A percentile compares a stretch with the other conserved stretches of the same genome.
phyloP scores from a whole-genome alignment of 495 filamentous ascomycete genomes.

The Penicillium cinerascens region DNA sequence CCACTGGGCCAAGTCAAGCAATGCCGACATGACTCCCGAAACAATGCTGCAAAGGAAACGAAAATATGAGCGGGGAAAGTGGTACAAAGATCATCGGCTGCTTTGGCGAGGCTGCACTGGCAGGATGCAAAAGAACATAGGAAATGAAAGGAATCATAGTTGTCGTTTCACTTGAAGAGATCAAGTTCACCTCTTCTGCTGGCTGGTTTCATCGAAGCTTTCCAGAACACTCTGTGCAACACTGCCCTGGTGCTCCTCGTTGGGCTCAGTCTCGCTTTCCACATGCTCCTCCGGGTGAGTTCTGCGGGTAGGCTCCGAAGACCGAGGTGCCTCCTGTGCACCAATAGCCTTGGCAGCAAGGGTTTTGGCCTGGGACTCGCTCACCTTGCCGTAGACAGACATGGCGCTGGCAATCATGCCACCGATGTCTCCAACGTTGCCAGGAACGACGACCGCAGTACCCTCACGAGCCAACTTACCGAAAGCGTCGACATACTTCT shows the following conservation, averaged over 20 bases:
- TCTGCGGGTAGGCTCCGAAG: not conserved
- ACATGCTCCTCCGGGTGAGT: slow-evolving; percentile 19
- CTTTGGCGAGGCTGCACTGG: slow-evolving; percentile 3
- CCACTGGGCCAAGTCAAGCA: slow-evolving; percentile 1
- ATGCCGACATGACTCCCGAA: slow-evolving; percentile 7
- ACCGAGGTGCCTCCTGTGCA: slow-evolving; percentile 15
- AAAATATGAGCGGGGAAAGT: slow-evolving; percentile 7
- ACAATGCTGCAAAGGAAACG: slow-evolving; percentile 8
- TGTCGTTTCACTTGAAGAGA: not conserved
- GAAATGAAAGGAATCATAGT: slow-evolving; percentile 1
- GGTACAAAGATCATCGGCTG: not conserved
- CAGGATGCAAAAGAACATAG: slow-evolving; percentile 2
- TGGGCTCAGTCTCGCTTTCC: not conserved
- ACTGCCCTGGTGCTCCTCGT: slow-evolving; percentile 3
- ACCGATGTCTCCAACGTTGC: slow-evolving; percentile 95
- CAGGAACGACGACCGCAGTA: slow-evolving; percentile 90
- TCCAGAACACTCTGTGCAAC: slow-evolving; percentile 50
- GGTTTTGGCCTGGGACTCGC: slow-evolving; percentile 70
- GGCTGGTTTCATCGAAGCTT: slow-evolving; percentile 50
- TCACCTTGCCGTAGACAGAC: slow-evolving; percentile 93
- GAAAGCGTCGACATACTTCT: slow-evolving; percentile 98
- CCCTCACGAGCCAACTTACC: slow-evolving; percentile 87
- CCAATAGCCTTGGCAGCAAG: slow-evolving; percentile 54
- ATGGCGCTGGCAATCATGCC: slow-evolving; percentile 97
- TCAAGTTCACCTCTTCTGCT: slow-evolving; percentile 35